Conservation (phyloP, 768 basidiomycete species). For the Tylopilus intermedius region DNA sequence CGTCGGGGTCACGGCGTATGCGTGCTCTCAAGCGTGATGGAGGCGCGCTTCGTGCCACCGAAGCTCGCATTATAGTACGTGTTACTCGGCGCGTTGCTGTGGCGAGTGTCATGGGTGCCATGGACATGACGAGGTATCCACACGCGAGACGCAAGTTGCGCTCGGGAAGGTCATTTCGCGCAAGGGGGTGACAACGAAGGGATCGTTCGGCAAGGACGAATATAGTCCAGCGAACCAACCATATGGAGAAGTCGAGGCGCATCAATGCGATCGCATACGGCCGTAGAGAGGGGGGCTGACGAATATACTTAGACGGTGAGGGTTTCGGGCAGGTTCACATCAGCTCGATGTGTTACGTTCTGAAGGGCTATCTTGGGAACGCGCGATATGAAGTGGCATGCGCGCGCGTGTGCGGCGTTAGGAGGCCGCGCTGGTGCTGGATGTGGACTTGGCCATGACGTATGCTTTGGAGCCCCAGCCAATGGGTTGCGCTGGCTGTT, state of each 20-base stretch:
- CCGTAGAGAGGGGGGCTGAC: slow-evolving; percentile 3
- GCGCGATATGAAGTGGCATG: slow-evolving; percentile 3
- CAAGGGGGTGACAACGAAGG: too few species aligned
- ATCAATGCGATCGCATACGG: background rate
- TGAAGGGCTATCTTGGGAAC: background rate
- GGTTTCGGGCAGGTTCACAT: background rate
- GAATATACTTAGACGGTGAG: background rate
- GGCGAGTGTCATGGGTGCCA: background rate
- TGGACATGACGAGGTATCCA: background rate
- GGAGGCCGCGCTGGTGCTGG: background rate
- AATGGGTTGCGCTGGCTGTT: background rate
- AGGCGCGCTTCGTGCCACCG: background rate
- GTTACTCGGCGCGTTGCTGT: slow-evolving; percentile 9
- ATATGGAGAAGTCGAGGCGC: background rate
- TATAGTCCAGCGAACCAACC: background rate
- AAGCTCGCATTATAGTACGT: slow-evolving; percentile 4
- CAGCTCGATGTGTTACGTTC: slow-evolving; percentile 15
- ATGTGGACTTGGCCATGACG: background rate
- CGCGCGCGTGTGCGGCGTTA: slow-evolving; percentile 3
- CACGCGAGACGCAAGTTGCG: background rate
- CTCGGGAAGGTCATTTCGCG: slow-evolving; percentile 1
- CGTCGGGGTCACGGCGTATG: background rate
- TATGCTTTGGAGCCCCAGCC: too few species aligned
- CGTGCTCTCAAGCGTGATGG: background rate
- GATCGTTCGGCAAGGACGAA: background rate